Base-by-base conservation (phyloP, 768 basidiomycete species). In the Pulveroboletus sp. region DNA sequence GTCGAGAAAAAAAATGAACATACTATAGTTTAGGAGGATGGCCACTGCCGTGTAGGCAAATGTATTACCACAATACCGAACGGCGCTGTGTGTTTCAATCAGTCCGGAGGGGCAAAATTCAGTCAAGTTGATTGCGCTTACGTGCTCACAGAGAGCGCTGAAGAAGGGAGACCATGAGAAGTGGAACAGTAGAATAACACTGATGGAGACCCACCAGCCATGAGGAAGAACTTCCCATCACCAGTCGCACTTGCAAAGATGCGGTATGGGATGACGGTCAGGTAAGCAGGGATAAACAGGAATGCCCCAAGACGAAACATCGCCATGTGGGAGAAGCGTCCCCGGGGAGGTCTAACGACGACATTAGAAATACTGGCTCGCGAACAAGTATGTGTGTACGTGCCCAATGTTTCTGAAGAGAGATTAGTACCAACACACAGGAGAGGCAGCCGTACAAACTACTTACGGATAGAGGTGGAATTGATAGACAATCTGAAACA, bases 21-120 rank as follows among this genome's bases (percentile, higher is more conserved):
- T 64, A 89, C 87, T 89, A 64, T 91, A 91, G 63, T 91, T 90
- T 6, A 95, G 73, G 10, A 94, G 76, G 46, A 95, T 90, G 26
- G 91, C 84, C 52, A 96, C 81, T 1, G 93, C 79, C 0, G 96
- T 98, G 69, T 95, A 98, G 15, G 80, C 81, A 69, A 95, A 94
- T 1, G 89, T 93, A 56, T 75, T 81, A 26, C 89, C 93, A 61
- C 90, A 92, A 66, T 86, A 97, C 47, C 93, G 81, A 43, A 92
- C 68, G 35, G 93, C 92, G 32, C 91, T 94, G 59, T 42, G 52
- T 1, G 4, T 38, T 37, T 39, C 53, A 37, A 21, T 53, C 38
- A 48, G 44, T 38, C 18, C 30, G 30, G 2, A 4, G 10, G 43
- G 38, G 18, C 30, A 53, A 36, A 10, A 31, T 37, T 17, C 31